Evolutionary conservation across 129 eudicot species (phyloP).

Genomic region (Apium graveolens): DNA sequence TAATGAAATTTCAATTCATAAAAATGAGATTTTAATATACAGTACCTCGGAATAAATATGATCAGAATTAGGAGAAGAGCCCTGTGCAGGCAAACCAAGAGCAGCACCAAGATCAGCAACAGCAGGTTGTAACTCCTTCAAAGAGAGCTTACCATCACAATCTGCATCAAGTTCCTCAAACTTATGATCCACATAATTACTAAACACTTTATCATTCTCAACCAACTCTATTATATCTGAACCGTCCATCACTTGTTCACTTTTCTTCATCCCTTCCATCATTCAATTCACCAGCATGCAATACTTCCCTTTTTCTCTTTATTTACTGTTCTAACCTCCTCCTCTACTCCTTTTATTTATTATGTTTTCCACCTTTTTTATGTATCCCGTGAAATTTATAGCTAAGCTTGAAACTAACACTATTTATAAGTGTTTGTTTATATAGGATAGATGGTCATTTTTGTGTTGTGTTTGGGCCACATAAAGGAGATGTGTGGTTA

Average conservation of each 20-base stretch:
- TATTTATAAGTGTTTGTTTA: too few relatives aligned
- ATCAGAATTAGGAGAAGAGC: slow-evolving; percentile 71
- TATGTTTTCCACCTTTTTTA: not conserved
- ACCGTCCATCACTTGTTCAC: slow-evolving; percentile 71
- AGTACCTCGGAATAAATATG: slow-evolving; percentile 85
- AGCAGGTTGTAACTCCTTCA: slow-evolving; percentile 79
- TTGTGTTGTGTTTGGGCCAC: not conserved
- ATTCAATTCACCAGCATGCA: not conserved
- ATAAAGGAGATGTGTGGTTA: not conserved
- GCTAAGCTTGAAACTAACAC: not conserved
- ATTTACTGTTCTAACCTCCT: not conserved
- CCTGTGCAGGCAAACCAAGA: slow-evolving; percentile 76
- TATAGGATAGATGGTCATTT: not conserved
- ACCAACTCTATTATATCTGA: slow-evolving; percentile 94
- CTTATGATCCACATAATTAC: slow-evolving; percentile 74
- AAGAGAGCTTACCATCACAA: slow-evolving; percentile 75
- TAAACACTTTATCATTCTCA: slow-evolving; percentile 67
- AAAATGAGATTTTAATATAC: too few relatives aligned
- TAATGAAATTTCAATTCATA: too few relatives aligned
- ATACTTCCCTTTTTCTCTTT: not conserved
- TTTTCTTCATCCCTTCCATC: slow-evolving; percentile 9
- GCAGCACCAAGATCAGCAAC: slow-evolving; percentile 87
- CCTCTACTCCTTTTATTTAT: not conserved
- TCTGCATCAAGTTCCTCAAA: slow-evolving; percentile 70
- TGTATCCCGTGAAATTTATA: slow-evolving; percentile 13